Conservation (phyloP, 2,329 filamentous ascomycete genomes). For the Aspergillus sp. region DNA sequence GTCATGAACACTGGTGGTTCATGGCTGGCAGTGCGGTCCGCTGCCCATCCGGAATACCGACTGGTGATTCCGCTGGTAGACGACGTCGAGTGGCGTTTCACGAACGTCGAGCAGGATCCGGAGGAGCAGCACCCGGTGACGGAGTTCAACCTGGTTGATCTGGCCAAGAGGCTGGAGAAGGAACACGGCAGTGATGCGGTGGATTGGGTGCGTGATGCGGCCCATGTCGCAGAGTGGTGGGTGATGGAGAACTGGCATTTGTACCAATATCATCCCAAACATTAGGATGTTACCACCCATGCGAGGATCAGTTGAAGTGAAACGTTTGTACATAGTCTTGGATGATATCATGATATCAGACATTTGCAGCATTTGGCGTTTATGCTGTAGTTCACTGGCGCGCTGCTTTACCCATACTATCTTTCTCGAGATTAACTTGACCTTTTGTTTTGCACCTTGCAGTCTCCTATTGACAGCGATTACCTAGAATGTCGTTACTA, state of each 20-base stretch:
- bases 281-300: not conserved
- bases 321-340: too few relatives aligned
- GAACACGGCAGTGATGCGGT: slow-evolving; percentile 23
- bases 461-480: too few relatives aligned
- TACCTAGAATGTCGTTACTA: too few relatives aligned
- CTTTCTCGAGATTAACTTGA: not conserved
- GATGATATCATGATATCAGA: too few relatives aligned
- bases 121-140: slow-evolving; percentile 27
- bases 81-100: slow-evolving; percentile 38
- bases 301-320: too few relatives aligned
- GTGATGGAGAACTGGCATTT: slow-evolving; percentile 34
- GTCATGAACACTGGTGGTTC: slow-evolving; percentile 40
- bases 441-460: too few relatives aligned
- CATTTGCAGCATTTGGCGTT: too few relatives aligned
- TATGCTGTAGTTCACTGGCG: too few relatives aligned
- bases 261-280: slow-evolving; percentile 21
- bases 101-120: slow-evolving; percentile 30
- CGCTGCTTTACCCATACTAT: too few relatives aligned
- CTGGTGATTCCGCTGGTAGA: slow-evolving; percentile 35
- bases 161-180: slow-evolving; percentile 22
- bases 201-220: slow-evolving; percentile 29
- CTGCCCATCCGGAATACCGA: slow-evolving; percentile 29
- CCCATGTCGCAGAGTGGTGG: slow-evolving; percentile 34
- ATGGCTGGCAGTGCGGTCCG: slow-evolving; percentile 35
- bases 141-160: slow-evolving; percentile 27